These are phyloP conservation scores for Trichoderma semiorbis DNA, from an alignment of 2,329 filamentous ascomycete species.

Conservation along the genomic window DNA sequence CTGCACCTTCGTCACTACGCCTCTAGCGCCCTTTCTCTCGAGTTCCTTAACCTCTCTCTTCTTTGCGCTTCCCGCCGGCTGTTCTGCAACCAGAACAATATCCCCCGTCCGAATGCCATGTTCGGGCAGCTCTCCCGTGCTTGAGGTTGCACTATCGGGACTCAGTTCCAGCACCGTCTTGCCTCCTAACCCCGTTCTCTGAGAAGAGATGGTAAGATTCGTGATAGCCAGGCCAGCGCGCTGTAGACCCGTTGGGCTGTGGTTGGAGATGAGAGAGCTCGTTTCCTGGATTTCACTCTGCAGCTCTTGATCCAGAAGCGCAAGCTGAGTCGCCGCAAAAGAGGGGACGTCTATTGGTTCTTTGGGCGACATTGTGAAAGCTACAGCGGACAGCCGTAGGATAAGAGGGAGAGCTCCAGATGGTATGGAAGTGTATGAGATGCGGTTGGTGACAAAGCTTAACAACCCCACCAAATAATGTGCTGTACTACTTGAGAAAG, in stretches of 20 bases:
- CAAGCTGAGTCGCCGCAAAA: slow-evolving; percentile 69
- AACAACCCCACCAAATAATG: not conserved
- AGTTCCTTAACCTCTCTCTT: slow-evolving; percentile 70
- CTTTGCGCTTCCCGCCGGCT: slow-evolving; percentile 67
- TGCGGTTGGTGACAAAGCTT: not conserved
- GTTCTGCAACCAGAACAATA: slow-evolving; percentile 72
- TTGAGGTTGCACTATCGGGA: slow-evolving; percentile 65
- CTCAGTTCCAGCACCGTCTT: slow-evolving; percentile 80
- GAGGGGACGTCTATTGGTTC: slow-evolving; percentile 57
- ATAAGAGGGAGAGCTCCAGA: not conserved
- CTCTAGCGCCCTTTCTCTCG: slow-evolving; percentile 64
- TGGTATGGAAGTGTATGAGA: not conserved
- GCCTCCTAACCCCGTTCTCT: slow-evolving; percentile 88
- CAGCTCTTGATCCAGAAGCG: slow-evolving; percentile 68
- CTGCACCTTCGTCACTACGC: slow-evolving; percentile 66
- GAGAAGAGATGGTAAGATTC: slow-evolving; percentile 69
- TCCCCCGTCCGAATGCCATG: slow-evolving; percentile 75
- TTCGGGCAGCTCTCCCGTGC: slow-evolving; percentile 58
- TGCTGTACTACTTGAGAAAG: not conserved
- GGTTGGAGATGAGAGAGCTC: slow-evolving; percentile 60
- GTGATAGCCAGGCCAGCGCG: slow-evolving; percentile 75
- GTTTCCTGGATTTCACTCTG: slow-evolving; percentile 70
- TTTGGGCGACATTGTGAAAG: slow-evolving; percentile 33
- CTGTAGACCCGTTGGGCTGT: slow-evolving; percentile 66
- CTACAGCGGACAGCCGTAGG: not conserved